These are phyloP conservation scores for Claviceps arundinis DNA, from an alignment of 2,329 filamentous ascomycete species.

Conservation along the genomic window DNA sequence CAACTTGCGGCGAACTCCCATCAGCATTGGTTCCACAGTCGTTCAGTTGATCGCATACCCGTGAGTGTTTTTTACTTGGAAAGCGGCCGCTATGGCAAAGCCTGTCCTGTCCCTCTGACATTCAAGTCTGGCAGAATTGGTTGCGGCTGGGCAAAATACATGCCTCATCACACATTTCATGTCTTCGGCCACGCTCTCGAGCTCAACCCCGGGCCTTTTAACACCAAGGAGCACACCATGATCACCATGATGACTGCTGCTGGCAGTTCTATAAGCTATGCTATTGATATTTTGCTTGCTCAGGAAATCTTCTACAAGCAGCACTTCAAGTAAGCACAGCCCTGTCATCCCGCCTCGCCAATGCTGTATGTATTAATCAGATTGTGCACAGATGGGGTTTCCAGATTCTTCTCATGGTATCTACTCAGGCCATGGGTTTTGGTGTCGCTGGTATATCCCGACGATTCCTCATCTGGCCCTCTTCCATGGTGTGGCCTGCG, in stretches of 20 bases:
- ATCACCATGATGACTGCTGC: constrained; percentile 32
- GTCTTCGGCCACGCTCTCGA: constrained; percentile 19
- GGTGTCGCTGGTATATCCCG: constrained; percentile 47
- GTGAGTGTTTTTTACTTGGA: constrained; percentile 1
- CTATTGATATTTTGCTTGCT: constrained; percentile 28
- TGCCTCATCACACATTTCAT: constrained; percentile 18
- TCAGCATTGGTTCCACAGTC: constrained; percentile 38
- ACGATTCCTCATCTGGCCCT: constrained; percentile 46
- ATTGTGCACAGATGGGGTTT: constrained; percentile 27
- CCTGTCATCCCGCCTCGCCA: too few species aligned
- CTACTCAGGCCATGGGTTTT: constrained; percentile 50
- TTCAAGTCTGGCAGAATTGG: constrained; percentile 12
- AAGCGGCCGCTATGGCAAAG: too few species aligned
- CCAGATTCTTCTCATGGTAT: constrained; percentile 45
- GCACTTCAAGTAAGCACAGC: constrained; percentile 24
- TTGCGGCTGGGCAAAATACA: constrained; percentile 17
- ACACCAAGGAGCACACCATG: constrained; percentile 36
- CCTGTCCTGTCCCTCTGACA: neutral
- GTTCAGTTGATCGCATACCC: constrained; percentile 43
- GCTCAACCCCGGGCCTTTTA: constrained; percentile 28
- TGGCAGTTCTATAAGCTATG: constrained; percentile 20
- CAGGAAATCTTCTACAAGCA: constrained; percentile 37
- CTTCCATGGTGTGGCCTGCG: constrained; percentile 52
- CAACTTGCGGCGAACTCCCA: constrained; percentile 32
- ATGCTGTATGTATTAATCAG: too few species aligned